phyloP scores from a whole-genome alignment of 495 filamentous ascomycete genomes.

The Penicillium paxilli region DNA sequence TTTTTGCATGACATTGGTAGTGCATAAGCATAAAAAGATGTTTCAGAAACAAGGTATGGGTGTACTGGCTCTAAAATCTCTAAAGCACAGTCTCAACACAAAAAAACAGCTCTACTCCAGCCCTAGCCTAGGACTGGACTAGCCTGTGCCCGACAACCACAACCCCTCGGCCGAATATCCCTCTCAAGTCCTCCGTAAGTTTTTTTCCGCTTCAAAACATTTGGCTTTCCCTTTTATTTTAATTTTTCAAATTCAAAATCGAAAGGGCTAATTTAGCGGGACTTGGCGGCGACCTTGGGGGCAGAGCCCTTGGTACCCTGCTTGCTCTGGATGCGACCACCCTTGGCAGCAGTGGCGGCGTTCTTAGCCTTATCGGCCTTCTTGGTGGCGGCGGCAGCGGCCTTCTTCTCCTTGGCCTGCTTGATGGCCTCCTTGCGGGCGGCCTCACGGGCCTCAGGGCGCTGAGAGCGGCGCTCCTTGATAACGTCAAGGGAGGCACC shows the following conservation, averaged over 20 bases:
- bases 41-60: constrained; percentile 34
- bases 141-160: constrained; percentile 3
- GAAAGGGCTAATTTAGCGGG: constrained; percentile 69
- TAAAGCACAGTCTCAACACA: constrained; percentile 24
- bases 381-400: constrained; percentile 82
- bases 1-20: constrained; percentile 26
- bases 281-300: constrained; percentile 81
- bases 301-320: constrained; percentile 92
- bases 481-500: constrained; percentile 98
- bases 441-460: constrained; percentile 92
- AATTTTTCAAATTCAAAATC: neutral
- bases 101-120: too few relatives aligned
- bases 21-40: constrained; percentile 28
- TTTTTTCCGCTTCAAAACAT: constrained; percentile 18
- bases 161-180: constrained; percentile 21
- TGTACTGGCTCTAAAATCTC: too few relatives aligned
- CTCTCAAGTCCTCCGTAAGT: too few relatives aligned
- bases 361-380: constrained; percentile 99
- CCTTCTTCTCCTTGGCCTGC: constrained; percentile 96
- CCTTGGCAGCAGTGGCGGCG: constrained; percentile 63
- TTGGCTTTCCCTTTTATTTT: neutral
- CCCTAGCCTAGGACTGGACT: constrained; percentile 20
- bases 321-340: constrained; percentile 86
- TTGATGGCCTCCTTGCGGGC: constrained; percentile 90
- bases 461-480: constrained; percentile 93